These are phyloP conservation scores for Penicillium paneum DNA, from an alignment of 2,329 filamentous ascomycete species.

Conservation along the genomic window DNA sequence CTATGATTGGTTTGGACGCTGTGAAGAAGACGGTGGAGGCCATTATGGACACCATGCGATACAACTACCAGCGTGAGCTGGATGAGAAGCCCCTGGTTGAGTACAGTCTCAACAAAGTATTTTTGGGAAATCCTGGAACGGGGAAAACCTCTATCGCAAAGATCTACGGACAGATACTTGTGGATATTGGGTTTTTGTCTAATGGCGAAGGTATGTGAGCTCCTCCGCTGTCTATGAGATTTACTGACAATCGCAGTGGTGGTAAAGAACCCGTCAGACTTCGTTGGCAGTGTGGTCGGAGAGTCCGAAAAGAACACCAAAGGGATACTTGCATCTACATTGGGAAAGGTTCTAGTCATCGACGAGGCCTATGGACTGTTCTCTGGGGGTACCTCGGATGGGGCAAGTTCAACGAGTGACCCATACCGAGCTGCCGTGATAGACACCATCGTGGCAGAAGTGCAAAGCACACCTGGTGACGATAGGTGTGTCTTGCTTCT, in stretches of 20 bases:
- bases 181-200: slow-evolving; percentile 63
- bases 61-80: slow-evolving; percentile 66
- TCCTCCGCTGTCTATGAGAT: background rate
- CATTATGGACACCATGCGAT: slow-evolving; percentile 59
- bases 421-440: slow-evolving; percentile 62
- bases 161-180: slow-evolving; percentile 66
- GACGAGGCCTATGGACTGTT: slow-evolving; percentile 73
- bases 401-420: slow-evolving; percentile 38
- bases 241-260: slow-evolving; percentile 51
- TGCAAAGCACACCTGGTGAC: slow-evolving; percentile 67
- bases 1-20: slow-evolving; percentile 56
- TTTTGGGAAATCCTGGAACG: slow-evolving; percentile 69
- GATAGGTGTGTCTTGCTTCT: slow-evolving; percentile 70
- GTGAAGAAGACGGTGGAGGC: slow-evolving; percentile 62
- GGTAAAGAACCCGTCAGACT: slow-evolving; percentile 70
- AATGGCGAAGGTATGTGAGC: slow-evolving; percentile 60
- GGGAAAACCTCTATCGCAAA: slow-evolving; percentile 75
- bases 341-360: slow-evolving; percentile 74
- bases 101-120: slow-evolving; percentile 65
- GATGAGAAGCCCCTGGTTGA: slow-evolving; percentile 57
- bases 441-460: slow-evolving; percentile 70
- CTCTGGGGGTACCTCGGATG: slow-evolving; percentile 30
- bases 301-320: slow-evolving; percentile 70
- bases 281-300: slow-evolving; percentile 62
- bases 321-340: slow-evolving; percentile 61